These are phyloP conservation scores for Fallopia convolvulus DNA, from an alignment of 148 eudicot genomes.

Conservation along the genomic window DNA sequence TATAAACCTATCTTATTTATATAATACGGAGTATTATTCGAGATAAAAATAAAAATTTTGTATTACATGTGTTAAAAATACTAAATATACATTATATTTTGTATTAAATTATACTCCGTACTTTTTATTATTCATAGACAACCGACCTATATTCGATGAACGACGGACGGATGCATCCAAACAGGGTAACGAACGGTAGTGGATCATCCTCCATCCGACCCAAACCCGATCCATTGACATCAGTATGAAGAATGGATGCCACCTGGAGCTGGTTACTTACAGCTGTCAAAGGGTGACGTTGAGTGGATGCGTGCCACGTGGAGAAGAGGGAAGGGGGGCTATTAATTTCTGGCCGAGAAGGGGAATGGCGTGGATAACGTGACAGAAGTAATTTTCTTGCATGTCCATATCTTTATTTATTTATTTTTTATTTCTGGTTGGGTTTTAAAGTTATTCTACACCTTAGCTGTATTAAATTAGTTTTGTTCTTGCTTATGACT, in stretches of 20 bases:
- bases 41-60: too few relatives aligned
- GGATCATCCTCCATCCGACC: too few relatives aligned
- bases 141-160: too few relatives aligned
- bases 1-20: too few relatives aligned
- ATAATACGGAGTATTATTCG: too few relatives aligned
- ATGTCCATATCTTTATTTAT: neutral
- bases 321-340: neutral
- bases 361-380: neutral
- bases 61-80: too few relatives aligned
- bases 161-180: too few relatives aligned
- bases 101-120: too few relatives aligned
- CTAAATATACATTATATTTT: too few relatives aligned
- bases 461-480: neutral
- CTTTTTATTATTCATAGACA: too few relatives aligned
- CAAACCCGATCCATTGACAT: too few relatives aligned
- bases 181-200: too few relatives aligned
- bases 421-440: neutral
- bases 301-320: slow-evolving; percentile 4
- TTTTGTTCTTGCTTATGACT: neutral
- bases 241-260: neutral
- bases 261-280: neutral
- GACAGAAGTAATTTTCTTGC: neutral
- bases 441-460: neutral
- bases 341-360: neutral
- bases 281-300: neutral